Conservation (phyloP, 2,329 filamentous ascomycete species). For the Ophiocordyceps unilateralis region DNA sequence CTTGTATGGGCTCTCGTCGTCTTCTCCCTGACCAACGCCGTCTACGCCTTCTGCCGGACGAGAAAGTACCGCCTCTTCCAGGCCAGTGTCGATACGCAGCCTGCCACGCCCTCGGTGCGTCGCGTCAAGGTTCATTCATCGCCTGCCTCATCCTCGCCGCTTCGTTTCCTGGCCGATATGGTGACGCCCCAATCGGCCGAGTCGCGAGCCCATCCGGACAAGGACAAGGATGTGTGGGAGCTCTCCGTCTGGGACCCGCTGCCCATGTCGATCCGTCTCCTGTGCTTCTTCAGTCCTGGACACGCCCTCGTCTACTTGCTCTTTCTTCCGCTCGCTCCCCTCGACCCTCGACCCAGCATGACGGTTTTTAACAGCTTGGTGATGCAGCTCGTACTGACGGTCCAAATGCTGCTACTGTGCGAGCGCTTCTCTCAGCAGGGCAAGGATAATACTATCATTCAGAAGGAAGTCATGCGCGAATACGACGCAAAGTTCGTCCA, state of each 20-base stretch:
- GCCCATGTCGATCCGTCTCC: slow-evolving; percentile 63
- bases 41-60: slow-evolving; percentile 66
- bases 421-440: slow-evolving; percentile 65
- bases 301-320: slow-evolving; percentile 86
- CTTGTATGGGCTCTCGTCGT: slow-evolving; percentile 51
- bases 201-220: slow-evolving; percentile 68
- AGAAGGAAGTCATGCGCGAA: slow-evolving; percentile 83
- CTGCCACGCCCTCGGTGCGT: slow-evolving; percentile 68
- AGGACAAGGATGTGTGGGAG: slow-evolving; percentile 83
- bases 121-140: slow-evolving; percentile 80
- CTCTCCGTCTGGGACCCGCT: slow-evolving; percentile 85
- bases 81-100: slow-evolving; percentile 57
- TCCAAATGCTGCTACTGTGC: slow-evolving; percentile 59
- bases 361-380: slow-evolving; percentile 72
- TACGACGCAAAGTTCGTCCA: slow-evolving; percentile 95
- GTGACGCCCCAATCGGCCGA: slow-evolving; percentile 57
- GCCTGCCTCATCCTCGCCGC: slow-evolving; percentile 58
- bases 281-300: slow-evolving; percentile 83
- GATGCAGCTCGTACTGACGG: slow-evolving; percentile 56
- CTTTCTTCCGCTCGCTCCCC: slow-evolving; percentile 59
- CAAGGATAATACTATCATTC: slow-evolving; percentile 70
- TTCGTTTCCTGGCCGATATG: slow-evolving; percentile 55
- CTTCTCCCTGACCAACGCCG: slow-evolving; percentile 57
- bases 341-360: slow-evolving; percentile 69
- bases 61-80: slow-evolving; percentile 88